These are phyloP conservation scores for Aphanocladium album DNA, from an alignment of 2,329 filamentous ascomycete genomes.

Conservation along the genomic window DNA sequence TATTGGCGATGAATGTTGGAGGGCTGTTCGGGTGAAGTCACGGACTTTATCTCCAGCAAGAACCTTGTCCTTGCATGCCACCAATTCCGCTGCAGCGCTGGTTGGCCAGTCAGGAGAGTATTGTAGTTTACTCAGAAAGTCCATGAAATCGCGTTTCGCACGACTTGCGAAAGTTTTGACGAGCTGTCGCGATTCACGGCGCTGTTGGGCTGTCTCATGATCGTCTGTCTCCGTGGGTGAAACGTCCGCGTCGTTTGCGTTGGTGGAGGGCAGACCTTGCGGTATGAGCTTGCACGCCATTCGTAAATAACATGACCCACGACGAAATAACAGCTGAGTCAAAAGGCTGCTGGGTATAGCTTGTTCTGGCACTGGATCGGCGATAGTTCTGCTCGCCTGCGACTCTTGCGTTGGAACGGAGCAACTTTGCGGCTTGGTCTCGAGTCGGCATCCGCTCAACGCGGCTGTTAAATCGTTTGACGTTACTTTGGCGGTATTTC, in stretches of 20 bases:
- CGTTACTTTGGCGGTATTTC: not conserved
- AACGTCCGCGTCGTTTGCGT: not conserved
- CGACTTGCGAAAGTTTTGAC: conserved; percentile 72
- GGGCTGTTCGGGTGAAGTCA: conserved; percentile 40
- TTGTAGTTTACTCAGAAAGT: conserved; percentile 69
- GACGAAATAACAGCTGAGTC: conserved; percentile 69
- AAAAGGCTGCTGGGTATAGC: conserved; percentile 69
- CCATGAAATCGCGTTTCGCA: conserved; percentile 68
- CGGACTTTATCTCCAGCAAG: conserved; percentile 31
- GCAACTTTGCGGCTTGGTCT: not conserved
- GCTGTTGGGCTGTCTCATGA: conserved; percentile 13
- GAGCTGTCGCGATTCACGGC: conserved; percentile 47
- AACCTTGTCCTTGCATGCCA: conserved; percentile 46
- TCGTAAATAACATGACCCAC: conserved; percentile 66
- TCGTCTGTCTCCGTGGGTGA: not conserved
- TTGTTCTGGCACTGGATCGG: conserved; percentile 28
- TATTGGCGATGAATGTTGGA: conserved; percentile 26
- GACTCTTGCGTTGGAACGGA: not conserved
- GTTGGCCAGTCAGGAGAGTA: conserved; percentile 68
- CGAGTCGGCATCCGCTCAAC: not conserved
- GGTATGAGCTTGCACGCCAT: conserved; percentile 62
- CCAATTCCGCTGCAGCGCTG: conserved; percentile 53
- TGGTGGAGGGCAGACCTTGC: not conserved
- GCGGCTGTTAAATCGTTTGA: too few species aligned
- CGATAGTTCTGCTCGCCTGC: not conserved